phyloP scores from a whole-genome alignment of 441 rosid genomes.

The Arabidopsis hybrid region DNA sequence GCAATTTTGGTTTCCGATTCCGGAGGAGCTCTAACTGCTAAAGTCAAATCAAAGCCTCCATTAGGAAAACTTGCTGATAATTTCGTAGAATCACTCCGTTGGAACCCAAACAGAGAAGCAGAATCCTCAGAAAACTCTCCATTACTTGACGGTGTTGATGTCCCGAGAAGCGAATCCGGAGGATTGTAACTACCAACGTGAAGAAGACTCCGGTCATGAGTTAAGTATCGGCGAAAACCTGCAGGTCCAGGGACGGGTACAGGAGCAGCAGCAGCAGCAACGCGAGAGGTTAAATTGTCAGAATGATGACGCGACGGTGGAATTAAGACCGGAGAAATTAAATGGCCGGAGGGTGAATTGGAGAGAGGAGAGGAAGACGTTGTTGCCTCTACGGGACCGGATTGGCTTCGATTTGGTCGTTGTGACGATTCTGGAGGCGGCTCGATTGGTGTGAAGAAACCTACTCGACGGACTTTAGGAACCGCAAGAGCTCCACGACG shows the following conservation, averaged over 20 bases:
- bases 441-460: conserved; percentile 64
- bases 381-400: conserved; percentile 50
- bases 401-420: conserved; percentile 48
- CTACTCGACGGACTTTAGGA: conserved; percentile 74
- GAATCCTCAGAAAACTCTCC: conserved; percentile 72
- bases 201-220: conserved; percentile 42
- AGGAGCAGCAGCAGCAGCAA: conserved; percentile 62
- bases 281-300: conserved; percentile 63
- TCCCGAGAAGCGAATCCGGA: conserved; percentile 61
- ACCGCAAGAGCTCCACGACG: conserved; percentile 57
- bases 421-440: conserved; percentile 46
- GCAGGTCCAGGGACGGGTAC: conserved; percentile 71
- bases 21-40: conserved; percentile 40
- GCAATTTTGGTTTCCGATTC: conserved; percentile 8
- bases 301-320: conserved; percentile 86
- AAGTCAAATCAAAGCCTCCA: conserved; percentile 76
- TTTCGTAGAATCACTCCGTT: conserved; percentile 68
- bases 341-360: conserved; percentile 60
- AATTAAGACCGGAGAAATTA: conserved; percentile 80
- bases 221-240: conserved; percentile 48
- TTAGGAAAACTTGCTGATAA: conserved; percentile 75
- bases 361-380: conserved; percentile 53
- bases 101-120: conserved; percentile 58
- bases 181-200: conserved; percentile 85
- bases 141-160: conserved; percentile 60